Percentiles rank a stretch among this genome's conserved stretches.
Evolutionary conservation across 148 eudicot species (phyloP).

Genomic region (Pouteria glomerata): DNA sequence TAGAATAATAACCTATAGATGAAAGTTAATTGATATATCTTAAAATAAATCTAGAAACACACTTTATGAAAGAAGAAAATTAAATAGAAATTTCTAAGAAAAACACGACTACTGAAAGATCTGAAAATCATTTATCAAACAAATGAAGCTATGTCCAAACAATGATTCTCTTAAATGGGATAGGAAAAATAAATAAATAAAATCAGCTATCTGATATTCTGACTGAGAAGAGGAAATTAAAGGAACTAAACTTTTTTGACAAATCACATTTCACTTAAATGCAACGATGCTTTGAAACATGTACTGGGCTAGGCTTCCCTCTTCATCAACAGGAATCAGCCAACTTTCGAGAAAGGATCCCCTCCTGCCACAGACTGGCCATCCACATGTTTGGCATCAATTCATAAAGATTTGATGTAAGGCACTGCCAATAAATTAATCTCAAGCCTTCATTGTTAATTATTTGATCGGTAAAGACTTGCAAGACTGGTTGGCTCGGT

Average conservation of each 20-base stretch:
- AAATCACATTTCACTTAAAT: not conserved
- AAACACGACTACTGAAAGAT: not conserved
- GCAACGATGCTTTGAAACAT: not conserved
- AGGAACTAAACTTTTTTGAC: not conserved
- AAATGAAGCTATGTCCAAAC: not conserved
- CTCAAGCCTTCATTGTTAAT: not conserved
- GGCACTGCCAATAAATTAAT: not conserved
- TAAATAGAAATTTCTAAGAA: not conserved
- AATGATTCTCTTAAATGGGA: not conserved
- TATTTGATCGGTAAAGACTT: not conserved
- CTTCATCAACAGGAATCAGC: not conserved
- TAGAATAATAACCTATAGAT: not conserved
- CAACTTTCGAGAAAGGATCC: not conserved
- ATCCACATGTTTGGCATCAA: not conserved
- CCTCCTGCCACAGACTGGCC: not conserved
- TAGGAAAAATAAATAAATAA: not conserved
- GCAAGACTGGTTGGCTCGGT: not conserved
- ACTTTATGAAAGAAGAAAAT: not conserved
- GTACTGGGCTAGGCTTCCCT: not conserved
- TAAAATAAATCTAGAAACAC: not conserved
- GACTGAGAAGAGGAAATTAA: not conserved
- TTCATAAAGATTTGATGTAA: not conserved
- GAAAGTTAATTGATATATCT: not conserved
- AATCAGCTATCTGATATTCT: too few species aligned
- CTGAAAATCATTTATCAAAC: not conserved